Percentiles rank a stretch among this genome's conserved stretches.
Conservation (phyloP, 2,329 filamentous ascomycete species). For the Aspergillus costaricaensis region DNA sequence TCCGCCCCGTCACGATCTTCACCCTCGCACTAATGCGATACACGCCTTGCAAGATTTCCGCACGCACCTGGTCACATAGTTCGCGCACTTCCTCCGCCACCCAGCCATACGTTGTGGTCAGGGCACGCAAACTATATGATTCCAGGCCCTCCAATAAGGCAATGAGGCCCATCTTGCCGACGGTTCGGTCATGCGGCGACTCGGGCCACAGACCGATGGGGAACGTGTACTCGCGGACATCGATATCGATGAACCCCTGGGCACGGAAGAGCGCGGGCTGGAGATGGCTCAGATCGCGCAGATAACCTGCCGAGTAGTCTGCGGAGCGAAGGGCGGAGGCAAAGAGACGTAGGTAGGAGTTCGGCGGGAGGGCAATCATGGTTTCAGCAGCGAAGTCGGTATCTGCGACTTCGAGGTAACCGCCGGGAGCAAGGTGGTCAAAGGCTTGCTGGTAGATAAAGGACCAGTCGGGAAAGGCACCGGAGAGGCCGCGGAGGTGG, state of each 20-base stretch:
- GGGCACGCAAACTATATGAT: conserved; percentile 37
- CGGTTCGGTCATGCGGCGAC: conserved; percentile 34
- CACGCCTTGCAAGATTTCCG: conserved; percentile 35
- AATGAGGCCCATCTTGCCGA: conserved; percentile 48
- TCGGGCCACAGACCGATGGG: conserved; percentile 43
- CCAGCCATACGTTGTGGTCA: conserved; percentile 40
- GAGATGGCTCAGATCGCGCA: conserved; percentile 48
- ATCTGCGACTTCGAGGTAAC: conserved; percentile 52
- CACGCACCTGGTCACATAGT: conserved; percentile 42
- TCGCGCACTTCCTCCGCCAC: conserved; percentile 36
- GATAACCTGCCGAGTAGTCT: conserved; percentile 42
- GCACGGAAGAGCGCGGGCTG: conserved; percentile 40
- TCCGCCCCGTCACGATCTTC: conserved; percentile 33
- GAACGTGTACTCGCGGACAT: conserved; percentile 40
- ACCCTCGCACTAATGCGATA: conserved; percentile 29
- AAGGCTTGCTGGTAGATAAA: conserved; percentile 50
- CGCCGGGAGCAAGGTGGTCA: conserved; percentile 48
- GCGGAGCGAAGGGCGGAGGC: conserved; percentile 40
- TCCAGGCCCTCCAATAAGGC: conserved; percentile 44
- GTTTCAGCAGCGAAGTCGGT: conserved; percentile 34
- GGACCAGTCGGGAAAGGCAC: conserved; percentile 51
- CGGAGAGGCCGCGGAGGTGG: conserved; percentile 51
- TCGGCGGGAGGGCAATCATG: conserved; percentile 21
- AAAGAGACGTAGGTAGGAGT: conserved; percentile 39
- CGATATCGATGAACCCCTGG: conserved; percentile 49